Evolutionary conservation across 176 grass and related monocot species (phyloP), one percentile per base, ranked within the genome.

Genomic region (Musa beccarii): DNA sequence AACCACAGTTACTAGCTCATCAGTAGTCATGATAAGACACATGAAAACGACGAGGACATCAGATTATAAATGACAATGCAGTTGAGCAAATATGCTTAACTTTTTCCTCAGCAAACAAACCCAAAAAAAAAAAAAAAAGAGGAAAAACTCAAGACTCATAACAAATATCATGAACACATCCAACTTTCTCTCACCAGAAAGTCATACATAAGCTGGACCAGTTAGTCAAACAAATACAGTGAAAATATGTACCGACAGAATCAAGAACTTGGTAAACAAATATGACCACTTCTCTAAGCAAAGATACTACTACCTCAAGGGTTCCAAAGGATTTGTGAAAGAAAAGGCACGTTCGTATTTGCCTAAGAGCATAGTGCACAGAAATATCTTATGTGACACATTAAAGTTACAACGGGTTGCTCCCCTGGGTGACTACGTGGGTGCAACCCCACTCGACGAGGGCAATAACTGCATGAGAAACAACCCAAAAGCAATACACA

Each of bases 401-500:
- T 22, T 23, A 74, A 56, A 57, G 24, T 55, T 55, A 56, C 25
- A 74, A 3, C 1, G 52, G 20, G 53, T 0, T 74, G 22, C 16
- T 74, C 51, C 51, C 51, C 51, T 29, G 3, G 3, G 51, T 15
- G 14, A 78, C 84, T 75, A 92, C 50, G 90, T 92, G 3, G 90
- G 86, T 2, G 86, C 81, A 62, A 87, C 13, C 0, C 82, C 90
- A 2, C 2, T 66, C 3, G 79, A 87, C 10, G 82, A 51, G 13
- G 22, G 77, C 1, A 83, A 64, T 10, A 79, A 20, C 24, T 64
- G 78, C 8, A 19, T 1, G 25, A 89, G 76, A 78, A 92, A 89
- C 74, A 79, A 53, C 77, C 84, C 81, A 63, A 89, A 7, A 9
- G 84, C 80, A 10, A 93, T 11, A 66, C 14, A 87, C 59, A 93